These are phyloP conservation scores for Trichoderma endophyticum DNA, from an alignment of 2,329 filamentous ascomycete species.

Conservation along the genomic window DNA sequence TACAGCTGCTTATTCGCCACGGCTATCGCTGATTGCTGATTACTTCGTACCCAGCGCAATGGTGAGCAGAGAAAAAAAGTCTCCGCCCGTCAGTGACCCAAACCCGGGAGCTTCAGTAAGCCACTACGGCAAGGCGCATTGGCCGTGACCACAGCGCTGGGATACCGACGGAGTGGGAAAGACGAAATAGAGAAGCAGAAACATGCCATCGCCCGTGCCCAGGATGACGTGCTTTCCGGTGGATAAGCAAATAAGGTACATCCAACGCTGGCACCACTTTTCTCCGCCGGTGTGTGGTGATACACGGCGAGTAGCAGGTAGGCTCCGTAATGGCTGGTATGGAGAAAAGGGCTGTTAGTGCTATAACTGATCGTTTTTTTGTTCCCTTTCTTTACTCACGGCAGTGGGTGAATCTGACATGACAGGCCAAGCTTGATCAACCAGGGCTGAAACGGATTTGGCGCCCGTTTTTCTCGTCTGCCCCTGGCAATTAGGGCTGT, in stretches of 20 bases:
- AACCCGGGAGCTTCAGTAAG: background rate
- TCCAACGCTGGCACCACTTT: background rate
- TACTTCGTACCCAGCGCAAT: background rate
- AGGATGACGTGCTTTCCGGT: slow-evolving; percentile 7
- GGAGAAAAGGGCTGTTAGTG: background rate
- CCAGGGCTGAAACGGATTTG: slow-evolving; percentile 8
- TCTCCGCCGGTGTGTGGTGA: background rate
- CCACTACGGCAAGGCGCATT: slow-evolving; percentile 12
- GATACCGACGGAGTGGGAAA: background rate
- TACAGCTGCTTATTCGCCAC: slow-evolving; percentile 2
- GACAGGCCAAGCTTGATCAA: background rate
- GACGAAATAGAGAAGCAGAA: background rate
- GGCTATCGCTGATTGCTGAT: background rate
- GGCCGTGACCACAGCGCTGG: slow-evolving; percentile 8
- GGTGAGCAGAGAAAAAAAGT: background rate
- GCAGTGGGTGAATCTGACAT: slow-evolving; percentile 7
- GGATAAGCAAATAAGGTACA: background rate
- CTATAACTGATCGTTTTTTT: background rate
- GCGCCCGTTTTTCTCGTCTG: background rate
- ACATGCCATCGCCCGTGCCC: slow-evolving; percentile 4
- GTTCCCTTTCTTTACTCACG: background rate
- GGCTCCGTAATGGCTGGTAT: background rate
- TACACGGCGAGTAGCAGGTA: background rate
- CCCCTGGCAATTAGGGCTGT: slow-evolving; percentile 13
- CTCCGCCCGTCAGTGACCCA: background rate